Base-by-base conservation (phyloP, 2,329 filamentous ascomycete species). In the Epicoccum nigrum region DNA sequence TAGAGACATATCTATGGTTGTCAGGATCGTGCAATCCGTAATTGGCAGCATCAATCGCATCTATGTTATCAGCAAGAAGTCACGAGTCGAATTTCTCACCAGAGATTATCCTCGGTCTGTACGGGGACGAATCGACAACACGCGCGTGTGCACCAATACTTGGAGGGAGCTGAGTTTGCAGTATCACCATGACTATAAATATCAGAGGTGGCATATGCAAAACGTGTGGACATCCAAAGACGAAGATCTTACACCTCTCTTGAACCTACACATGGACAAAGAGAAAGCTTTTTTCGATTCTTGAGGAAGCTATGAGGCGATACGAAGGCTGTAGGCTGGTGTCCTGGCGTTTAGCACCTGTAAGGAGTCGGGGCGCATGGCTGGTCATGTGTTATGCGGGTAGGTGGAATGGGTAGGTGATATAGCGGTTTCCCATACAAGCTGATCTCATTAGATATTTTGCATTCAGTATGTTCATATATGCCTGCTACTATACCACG, bases 1-100 rank as follows among this genome's bases (percentile, higher is more conserved):
- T 4, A 19, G 31, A 0, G 61, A 69, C 33, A 17, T 71, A 6
- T 55, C 60, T 2, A 58, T 71, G 54, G 55, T 69, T 7, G 43
- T 62, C 13, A 62, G 58, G 16, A 57, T 65, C 6, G 27, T 71
- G 12, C 44, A 38, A 1, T 41, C 34, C 0, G 42, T 51, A 1
- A 65, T 69, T 31, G 62, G 60, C 1, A 63, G 61, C 23, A 39
- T 64, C 7, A 40, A 37, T 23, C 23, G 41, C 21, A 35, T 54
- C 12, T 33, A 33, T n/a, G 5, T 53, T 12, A 25, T 53, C 4
- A 39, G 39, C 27, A 28, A 28, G 0, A 5, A 15, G 23, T 17
- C 8, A 4, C 17, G 21, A 32, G 12, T 6, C 37, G 9, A 20
- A 5, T 11, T 17, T 6, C 3, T 6, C 5, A 2, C 15, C 11